These are phyloP conservation scores for Blastocladiella emersonii DNA, from an alignment of 371 early-diverging fungal genomes.

Conservation along the genomic window DNA sequence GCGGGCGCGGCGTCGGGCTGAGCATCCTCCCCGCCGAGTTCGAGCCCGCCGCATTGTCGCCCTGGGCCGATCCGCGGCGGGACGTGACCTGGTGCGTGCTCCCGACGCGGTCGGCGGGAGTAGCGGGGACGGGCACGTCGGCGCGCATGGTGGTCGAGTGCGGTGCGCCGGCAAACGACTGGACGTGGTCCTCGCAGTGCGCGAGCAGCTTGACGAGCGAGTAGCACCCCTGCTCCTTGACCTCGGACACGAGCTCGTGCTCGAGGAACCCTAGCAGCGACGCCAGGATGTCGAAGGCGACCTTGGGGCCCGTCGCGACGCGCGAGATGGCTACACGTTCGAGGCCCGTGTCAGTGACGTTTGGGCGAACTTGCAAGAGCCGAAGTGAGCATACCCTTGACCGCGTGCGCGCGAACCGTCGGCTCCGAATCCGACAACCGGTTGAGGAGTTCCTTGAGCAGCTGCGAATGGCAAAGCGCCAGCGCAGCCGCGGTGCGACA, in stretches of 20 bases:
- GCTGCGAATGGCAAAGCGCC: neutral
- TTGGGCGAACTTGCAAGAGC: too few species aligned
- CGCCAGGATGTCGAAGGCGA: neutral
- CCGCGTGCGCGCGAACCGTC: neutral
- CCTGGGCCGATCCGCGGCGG: too few species aligned
- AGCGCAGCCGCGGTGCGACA: neutral
- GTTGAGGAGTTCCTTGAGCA: neutral
- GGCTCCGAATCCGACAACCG: neutral
- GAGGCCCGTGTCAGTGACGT: too few species aligned
- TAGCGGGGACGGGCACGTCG: neutral
- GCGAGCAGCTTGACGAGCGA: neutral
- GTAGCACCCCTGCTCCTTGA: neutral
- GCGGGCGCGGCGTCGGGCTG: too few species aligned
- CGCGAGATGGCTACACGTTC: neutral
- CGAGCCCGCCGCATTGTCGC: too few species aligned
- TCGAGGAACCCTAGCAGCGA: neutral
- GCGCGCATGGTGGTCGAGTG: neutral
- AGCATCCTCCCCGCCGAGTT: too few species aligned
- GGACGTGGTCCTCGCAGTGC: neutral
- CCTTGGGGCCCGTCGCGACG: neutral
- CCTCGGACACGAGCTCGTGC: neutral
- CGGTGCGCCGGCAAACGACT: neutral
- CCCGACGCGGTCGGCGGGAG: neutral
- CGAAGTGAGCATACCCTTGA: neutral
- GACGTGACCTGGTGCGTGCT: too few species aligned